Base-by-base conservation (phyloP, 2,329 filamentous ascomycete species). In the Scortechinia acanthostroma region DNA sequence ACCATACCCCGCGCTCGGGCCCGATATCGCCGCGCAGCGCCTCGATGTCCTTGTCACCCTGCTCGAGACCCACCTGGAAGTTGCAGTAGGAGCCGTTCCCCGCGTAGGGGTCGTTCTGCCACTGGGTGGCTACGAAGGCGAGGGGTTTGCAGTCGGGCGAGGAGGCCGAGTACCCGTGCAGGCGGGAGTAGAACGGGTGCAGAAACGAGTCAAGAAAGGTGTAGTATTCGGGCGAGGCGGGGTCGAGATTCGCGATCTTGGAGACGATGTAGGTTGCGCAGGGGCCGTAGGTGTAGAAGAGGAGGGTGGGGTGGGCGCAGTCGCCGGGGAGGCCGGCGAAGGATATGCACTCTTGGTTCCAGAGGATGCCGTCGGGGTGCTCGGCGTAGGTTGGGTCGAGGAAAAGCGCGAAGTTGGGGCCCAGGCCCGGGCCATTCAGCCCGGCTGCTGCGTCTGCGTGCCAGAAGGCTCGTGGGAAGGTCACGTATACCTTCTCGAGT, bases 61-160 rank as follows among this genome's bases (percentile, higher is more conserved):
- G 69, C 51, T 78, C 68, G 42, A 91, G 58, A 0, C 88, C 89
- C 15, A 85, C 71, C 55, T 90, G 89, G 63, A 95, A 95, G 60
- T 95, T 95, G 44, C 75, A 77, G 60, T 95, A 95, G 52, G 83
- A 87, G 5, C 91, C 90, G 56, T 84, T 80, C 0, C 91, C 90
- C 0, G 90, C 86, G 22, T 90, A 74, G 15, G 86, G 79, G 56
- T 95, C 90, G 42, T 75, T 75, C 21, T 86, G 72, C 90, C 90
- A 95, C 47, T 77, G 73, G 0, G 90, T 94, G 0, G 86, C 80
- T 2, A 90, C 68, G 30, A 81, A 75, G 1, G 70, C 75, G 1
- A 60, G 64, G 0, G 90, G 88, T 22, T 68, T 68, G 57, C 88
- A 93, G 4, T 71, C 66, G 0, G 76, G 57, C 0, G 73, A 66